Base-by-base conservation (phyloP, 106 monocot species). In the Xerophyta viscosa region DNA sequence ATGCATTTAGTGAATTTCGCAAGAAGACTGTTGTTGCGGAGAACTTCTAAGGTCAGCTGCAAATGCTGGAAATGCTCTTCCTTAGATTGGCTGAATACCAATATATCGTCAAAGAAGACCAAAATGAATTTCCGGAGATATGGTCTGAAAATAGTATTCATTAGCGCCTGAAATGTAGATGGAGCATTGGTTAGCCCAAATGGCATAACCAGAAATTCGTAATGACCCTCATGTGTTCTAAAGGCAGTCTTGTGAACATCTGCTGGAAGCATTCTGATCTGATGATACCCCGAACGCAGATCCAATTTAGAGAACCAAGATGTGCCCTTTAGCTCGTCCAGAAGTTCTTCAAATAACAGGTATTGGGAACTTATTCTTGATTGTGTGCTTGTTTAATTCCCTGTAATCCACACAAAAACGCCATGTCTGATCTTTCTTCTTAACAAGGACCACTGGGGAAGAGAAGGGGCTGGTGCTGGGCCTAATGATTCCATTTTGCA, bases 231-330 rank as follows among this genome's bases (percentile, higher is more conserved):
- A 15, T 45, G 0, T 26, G 41, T 8, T 13, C 33, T 11, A 18
- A 62, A 62, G 1, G 64, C 0, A 0, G 52, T 52, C 12, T 64
- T 64, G 2, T 27, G 19, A 0, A 53, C 22, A 23, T 52, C 53
- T 0, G 9, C 5, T 1, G 14, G 2, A 0, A 25, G 8, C 6
- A 64, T 27, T 8, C 18, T 30, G 7, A 64, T 44, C 15, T 64
- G 53, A 37, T 64, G 64, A 29, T 64, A 64, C 9, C 64, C 52
- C 17, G 42, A 8, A 0, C 44, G 17, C 0, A 65, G 42, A 29
- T 65, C 64, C 1, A 65, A 6, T 65, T 65, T 12, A 53, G 30
- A 65, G 8, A 65, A 6, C 0, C 0, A 1, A 26, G 41, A 17
- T 0, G n/a, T n/a, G n/a, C 43, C 19, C 20, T 44, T 17, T 15